Evolutionary conservation across 164 flowering plant genomes (phyloP), one percentile per base, ranked within the genome.

Genomic region (Magnolia officinalis): DNA sequence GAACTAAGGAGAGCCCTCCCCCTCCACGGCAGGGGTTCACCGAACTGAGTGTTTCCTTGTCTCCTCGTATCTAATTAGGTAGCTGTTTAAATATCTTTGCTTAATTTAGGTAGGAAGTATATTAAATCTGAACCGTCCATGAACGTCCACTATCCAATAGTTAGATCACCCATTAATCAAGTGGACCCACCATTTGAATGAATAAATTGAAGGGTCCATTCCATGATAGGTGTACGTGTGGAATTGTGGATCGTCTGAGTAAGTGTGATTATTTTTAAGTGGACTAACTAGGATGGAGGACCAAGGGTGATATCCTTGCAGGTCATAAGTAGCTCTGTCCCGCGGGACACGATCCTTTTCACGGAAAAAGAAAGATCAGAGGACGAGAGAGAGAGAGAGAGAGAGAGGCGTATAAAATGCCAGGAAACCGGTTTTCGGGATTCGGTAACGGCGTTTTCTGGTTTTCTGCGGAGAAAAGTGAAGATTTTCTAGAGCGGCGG

Each of bases 391-490:
- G 24, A 23, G 63, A 8, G 74, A 31, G 45, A 6, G 18, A 2
- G 64, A 59, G 9, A 14, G 31, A 7, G 58, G 4, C 20, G 23
- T 71, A 71, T 50, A 50, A 50, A 71, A 50, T 55, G 59, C 73
- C 14, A 49, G 73, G 63, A 72, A 26, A 14, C 45, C 11, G 63
- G 74, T 52, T 71, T 59, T 58, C 19, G 65, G 65, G 65, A 55
- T 55, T 55, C 21, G 66, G 50, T 72, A 72, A 72, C 74, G 74
- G 64, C 74, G 66, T 29, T 55, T 61, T 72, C 74, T 59, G 67
- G 50, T 55, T 72, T 72, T 55, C 50, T 26, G 68, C 75, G 31
- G 69, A 19, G 59, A 14, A 23, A 8, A 11, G 50, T 16, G 50
- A 68, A 26, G 61, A 55, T 55, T 10, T 55, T 55, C 61, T 16